Percentiles rank a stretch among this genome's conserved stretches.
Evolutionary conservation across 225 moss, liverwort and hornwort species (phyloP).

Genomic region (Rhytidiadelphus loreus): DNA sequence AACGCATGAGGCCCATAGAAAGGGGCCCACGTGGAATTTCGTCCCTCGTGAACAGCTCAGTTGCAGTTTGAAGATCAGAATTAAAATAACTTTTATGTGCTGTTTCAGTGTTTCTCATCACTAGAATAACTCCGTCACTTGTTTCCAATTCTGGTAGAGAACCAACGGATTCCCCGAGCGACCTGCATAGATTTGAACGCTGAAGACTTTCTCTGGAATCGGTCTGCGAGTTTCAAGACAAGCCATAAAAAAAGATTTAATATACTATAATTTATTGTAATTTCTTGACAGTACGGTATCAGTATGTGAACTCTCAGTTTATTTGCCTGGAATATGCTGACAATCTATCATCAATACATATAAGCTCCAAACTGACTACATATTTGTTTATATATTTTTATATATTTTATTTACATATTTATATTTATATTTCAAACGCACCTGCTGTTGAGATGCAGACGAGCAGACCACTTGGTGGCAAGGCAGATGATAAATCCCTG

Average conservation of each 20-base stretch:
- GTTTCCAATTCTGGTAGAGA: not conserved
- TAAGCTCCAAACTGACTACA: not conserved
- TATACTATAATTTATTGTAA: not conserved
- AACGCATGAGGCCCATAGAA: not conserved
- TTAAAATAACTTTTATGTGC: not conserved
- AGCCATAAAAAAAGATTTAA: not conserved
- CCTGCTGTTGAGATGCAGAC: not conserved
- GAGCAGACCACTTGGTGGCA: not conserved
- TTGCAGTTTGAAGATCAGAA: not conserved
- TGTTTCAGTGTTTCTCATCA: not conserved
- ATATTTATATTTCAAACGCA: not conserved
- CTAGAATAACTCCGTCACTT: not conserved
- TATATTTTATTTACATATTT: not conserved
- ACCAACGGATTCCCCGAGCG: not conserved
- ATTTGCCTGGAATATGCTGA: not conserved
- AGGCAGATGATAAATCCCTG: not conserved
- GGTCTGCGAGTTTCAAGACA: not conserved
- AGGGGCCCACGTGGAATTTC: not conserved
- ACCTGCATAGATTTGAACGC: not conserved
- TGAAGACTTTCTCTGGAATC: not conserved
- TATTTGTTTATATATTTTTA: not conserved
- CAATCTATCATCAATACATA: not conserved
- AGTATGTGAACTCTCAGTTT: not conserved
- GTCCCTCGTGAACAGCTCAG: not conserved
- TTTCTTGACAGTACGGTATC: not conserved